phyloP scores from a whole-genome alignment of 148 eudicot genomes.

The Pouteria glomerata region DNA sequence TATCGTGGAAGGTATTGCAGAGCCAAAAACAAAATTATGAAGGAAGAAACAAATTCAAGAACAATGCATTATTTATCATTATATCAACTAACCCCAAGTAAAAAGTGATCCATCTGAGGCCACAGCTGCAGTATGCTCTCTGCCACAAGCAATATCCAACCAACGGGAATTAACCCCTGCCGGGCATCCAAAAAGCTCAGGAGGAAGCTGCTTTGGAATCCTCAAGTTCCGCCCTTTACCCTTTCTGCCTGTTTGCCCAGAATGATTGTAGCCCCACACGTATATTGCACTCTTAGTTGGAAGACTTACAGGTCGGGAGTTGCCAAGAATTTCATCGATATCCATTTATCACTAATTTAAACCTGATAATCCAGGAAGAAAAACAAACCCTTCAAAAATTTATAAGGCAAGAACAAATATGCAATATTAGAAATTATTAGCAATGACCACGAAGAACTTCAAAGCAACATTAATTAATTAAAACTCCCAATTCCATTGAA shows the following conservation, averaged over 20 bases:
- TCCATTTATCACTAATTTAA: slow-evolving; percentile 38
- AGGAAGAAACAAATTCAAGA: neutral
- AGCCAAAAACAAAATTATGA: no score
- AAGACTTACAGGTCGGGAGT: slow-evolving; percentile 32
- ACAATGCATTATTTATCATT: slow-evolving; percentile 17
- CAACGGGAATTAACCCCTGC: slow-evolving; percentile 64
- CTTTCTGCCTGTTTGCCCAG: slow-evolving; percentile 85
- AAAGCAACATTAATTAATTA: neutral
- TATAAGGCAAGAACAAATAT: no score
- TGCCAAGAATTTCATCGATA: slow-evolving; percentile 60
- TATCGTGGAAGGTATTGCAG: no score
- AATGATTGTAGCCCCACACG: slow-evolving; percentile 91
- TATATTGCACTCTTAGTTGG: slow-evolving; percentile 86
- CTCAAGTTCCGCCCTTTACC: slow-evolving; percentile 63
- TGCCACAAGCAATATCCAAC: slow-evolving; percentile 92
- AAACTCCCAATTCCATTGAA: neutral
- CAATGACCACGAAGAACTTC: neutral
- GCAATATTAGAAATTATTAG: neutral
- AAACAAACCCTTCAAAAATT: no score
- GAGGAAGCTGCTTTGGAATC: slow-evolving; percentile 87
- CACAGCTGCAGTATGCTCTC: slow-evolving; percentile 90
- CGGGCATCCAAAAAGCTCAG: slow-evolving; percentile 85
- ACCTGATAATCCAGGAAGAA: slow-evolving; percentile 5
- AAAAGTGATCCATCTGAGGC: slow-evolving; percentile 92
- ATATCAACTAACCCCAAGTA: slow-evolving; percentile 82